Evolutionary conservation across 257 asterid genomes (phyloP).

Genomic region (Ilex asprella): DNA sequence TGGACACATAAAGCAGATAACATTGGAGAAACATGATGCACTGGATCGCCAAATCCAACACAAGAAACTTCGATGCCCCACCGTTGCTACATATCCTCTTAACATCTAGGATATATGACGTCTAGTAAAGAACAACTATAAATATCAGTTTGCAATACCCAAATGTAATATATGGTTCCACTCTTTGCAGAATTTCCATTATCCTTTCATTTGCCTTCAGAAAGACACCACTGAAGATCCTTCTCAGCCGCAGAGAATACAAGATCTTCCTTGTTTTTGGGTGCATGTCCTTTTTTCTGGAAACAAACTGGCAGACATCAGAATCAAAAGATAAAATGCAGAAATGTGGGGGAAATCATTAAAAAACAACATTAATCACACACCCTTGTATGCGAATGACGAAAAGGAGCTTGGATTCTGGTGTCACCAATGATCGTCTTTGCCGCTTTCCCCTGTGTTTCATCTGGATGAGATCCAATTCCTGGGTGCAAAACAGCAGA

Average conservation of each 20-base stretch:
- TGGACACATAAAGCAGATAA: background rate
- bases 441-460: slow-evolving; percentile 60
- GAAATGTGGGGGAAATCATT: background rate
- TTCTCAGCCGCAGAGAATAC: slow-evolving; percentile 68
- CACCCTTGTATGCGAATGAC: slow-evolving; percentile 87
- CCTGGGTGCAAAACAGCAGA: slow-evolving; percentile 32
- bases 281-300: slow-evolving; percentile 81
- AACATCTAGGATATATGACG: no score
- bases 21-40: background rate
- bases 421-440: slow-evolving; percentile 22
- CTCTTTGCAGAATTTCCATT: slow-evolving; percentile 59
- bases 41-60: background rate
- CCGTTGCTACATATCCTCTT: no score
- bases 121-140: background rate
- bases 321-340: background rate
- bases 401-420: slow-evolving; percentile 61
- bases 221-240: slow-evolving; percentile 68
- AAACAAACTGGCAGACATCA: slow-evolving; percentile 3
- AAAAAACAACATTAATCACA: slow-evolving; percentile 13
- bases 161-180: slow-evolving; percentile 88
- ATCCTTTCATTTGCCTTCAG: slow-evolving; percentile 51
- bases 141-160: slow-evolving; percentile 50
- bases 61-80: no score
- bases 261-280: slow-evolving; percentile 57
- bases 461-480: slow-evolving; percentile 77